Base-by-base conservation (phyloP, 176 grass and related monocot species). In the Oryza rufipogon region DNA sequence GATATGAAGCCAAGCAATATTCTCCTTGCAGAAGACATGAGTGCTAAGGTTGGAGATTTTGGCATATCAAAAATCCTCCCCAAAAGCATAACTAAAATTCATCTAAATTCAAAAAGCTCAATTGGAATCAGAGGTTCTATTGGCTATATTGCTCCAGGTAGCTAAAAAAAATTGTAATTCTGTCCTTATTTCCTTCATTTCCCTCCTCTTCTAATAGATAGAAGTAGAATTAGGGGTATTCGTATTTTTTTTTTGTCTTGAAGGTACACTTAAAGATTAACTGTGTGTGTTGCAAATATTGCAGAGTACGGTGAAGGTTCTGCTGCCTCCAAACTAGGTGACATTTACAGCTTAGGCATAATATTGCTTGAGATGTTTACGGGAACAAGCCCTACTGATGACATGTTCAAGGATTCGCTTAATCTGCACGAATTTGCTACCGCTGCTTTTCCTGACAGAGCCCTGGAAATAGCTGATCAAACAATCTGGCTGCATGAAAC, bases 111-210 rank as follows among this genome's bases (percentile, higher is more conserved):
- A 47, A 7, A 7, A 19, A 89, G 46, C 56, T 22, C 64, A 1
- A 46, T 25, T 74, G 68, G 72, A 74, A 73, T 83, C 61, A 92
- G 79, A 32, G 87, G 87, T 9, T 64, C 74, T 33, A 89, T 89
- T 30, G 73, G 90, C n/a, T 89, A 89, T 75, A 70, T 91, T 83
- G 64, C 89, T 70, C 89, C 85, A 87, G 85, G 89, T 83, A 83
- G 71, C 11, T 39, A 15, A 9, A 33, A 33, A 33, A 56, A 23
- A 16, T 45, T 15, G 13, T 51, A 0, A 0, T 15, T 51, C 4
- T 51, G 48, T 15, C 1, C 16, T 16, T 67, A 45, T n/a, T 22
- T 32, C 23, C 11, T 33, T 33, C 32, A 33, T 33, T 33, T 33
- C 32, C 32, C 32, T 33, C 3, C 32, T 33, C 32, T 33, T 33